Base-by-base conservation (phyloP, 139 green algal species). In the Chlorella sp. region DNA sequence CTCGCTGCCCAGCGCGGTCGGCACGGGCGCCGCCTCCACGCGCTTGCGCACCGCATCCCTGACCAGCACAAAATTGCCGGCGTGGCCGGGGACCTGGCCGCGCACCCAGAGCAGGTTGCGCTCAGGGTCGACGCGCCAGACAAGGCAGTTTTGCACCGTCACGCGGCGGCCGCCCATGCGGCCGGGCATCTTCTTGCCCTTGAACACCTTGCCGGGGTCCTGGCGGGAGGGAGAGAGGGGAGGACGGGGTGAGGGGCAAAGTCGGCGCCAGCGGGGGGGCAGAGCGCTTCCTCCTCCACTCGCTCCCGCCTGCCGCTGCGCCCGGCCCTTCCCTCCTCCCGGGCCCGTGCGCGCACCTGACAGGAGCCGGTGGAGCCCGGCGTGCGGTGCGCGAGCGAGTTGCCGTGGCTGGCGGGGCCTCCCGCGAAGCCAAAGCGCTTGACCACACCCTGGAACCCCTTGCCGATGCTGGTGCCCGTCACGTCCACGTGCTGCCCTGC, bases 111-210 rank as follows among this genome's bases (percentile, higher is more conserved):
- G 38, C 61, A 99, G 86, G 82, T 97, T 97, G 40, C 94, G 84
- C 0, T 67, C 65, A 0, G 95, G 82, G 80, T 99, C 96, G n/a
- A 99, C 91, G 83, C 96, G 90, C 62, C 70, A 82, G 25, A 78
- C 60, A 27, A 68, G 59, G 67, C 83, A 87, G 78, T 91, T 91
- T 38, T 89, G 88, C 42, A 96, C 88, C 2, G 93, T 98, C 25
- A 90, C 74, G 27, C 68, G 81, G 67, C 94, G 84, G 31, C 83
- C 79, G 56, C 96, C 96, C 94, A 99, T 97, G 43, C 89, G 88
- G 9, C 96, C 96, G 0, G 96, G 81, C 94, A 99, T 97, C 84
- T 98, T 98, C 84, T 98, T 99, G 68, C 94, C 95, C 81, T 97
- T 97, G 86, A 93, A 99, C 48, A 98, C 89, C 71, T 88, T 93